These are phyloP conservation scores for Alternaria rosae DNA, from an alignment of 2,329 filamentous ascomycete genomes.

Conservation along the genomic window DNA sequence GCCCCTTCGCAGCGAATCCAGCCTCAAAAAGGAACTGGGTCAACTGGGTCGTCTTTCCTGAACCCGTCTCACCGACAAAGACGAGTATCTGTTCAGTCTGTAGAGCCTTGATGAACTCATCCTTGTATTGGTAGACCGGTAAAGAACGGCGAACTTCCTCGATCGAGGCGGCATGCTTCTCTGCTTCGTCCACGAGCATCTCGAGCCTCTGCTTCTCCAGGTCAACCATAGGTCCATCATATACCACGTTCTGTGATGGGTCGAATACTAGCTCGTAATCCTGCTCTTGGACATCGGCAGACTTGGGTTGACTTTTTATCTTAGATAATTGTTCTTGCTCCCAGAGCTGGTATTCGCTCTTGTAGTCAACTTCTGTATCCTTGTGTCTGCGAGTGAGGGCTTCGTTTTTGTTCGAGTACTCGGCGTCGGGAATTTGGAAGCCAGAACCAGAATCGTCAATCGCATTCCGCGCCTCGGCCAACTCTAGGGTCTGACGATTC, in stretches of 20 bases:
- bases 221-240: slow-evolving; percentile 55
- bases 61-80: slow-evolving; percentile 93
- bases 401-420: slow-evolving; percentile 93
- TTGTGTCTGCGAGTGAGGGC: slow-evolving; percentile 88
- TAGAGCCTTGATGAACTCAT: slow-evolving; percentile 85
- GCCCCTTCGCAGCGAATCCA: slow-evolving; percentile 65
- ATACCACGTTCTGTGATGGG: not conserved
- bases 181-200: slow-evolving; percentile 84
- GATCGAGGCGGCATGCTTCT: slow-evolving; percentile 88
- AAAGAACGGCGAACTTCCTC: slow-evolving; percentile 90
- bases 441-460: slow-evolving; percentile 94
- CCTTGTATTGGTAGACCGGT: slow-evolving; percentile 75
- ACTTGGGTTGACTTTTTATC: slow-evolving; percentile 67
- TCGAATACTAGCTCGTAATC: slow-evolving; percentile 96
- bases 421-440: slow-evolving; percentile 84
- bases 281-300: slow-evolving; percentile 76
- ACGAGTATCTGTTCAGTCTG: slow-evolving; percentile 85
- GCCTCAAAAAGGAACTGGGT: slow-evolving; percentile 89
- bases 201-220: slow-evolving; percentile 81
- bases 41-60: slow-evolving; percentile 93
- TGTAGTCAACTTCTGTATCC: slow-evolving; percentile 79
- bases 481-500: slow-evolving; percentile 77
- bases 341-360: slow-evolving; percentile 97
- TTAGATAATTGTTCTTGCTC: slow-evolving; percentile 88
- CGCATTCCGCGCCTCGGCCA: slow-evolving; percentile 82